Evolutionary conservation across 78 protist species (phyloP).

Genomic region (Dictyostelium brefeldianum): DNA sequence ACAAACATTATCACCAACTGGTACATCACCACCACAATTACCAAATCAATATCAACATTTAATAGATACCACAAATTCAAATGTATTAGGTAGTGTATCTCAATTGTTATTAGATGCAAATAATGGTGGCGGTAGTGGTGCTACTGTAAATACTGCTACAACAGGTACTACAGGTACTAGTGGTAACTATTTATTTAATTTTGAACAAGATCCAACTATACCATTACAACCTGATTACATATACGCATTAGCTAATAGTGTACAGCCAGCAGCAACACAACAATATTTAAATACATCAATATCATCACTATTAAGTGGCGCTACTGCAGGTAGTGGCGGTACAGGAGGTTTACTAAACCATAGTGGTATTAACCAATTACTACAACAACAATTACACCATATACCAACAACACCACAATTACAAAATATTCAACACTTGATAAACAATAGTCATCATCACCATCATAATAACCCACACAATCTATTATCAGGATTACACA

Average conservation of each 20-base stretch:
- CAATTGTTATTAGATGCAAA: background rate
- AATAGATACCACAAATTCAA: background rate
- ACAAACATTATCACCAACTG: background rate
- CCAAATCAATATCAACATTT: background rate
- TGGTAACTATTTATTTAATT: conserved; percentile 25
- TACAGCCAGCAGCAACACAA: background rate
- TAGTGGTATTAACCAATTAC: background rate
- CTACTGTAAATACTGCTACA: background rate
- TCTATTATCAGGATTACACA: background rate
- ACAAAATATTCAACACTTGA: conserved; percentile 16
- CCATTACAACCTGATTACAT: conserved; percentile 16
- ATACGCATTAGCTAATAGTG: background rate
- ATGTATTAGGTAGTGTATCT: background rate
- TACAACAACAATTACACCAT: background rate
- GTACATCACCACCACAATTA: background rate
- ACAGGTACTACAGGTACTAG: conserved; percentile 11
- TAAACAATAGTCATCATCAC: background rate
- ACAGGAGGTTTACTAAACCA: background rate
- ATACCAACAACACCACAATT: background rate
- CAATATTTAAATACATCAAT: background rate
- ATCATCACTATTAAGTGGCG: background rate
- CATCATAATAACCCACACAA: background rate
- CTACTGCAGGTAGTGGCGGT: background rate
- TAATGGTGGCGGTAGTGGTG: background rate
- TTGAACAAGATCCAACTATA: conserved; percentile 21